Conservation (phyloP, 2,329 filamentous ascomycete species). For the Xylariaceae sp. region DNA sequence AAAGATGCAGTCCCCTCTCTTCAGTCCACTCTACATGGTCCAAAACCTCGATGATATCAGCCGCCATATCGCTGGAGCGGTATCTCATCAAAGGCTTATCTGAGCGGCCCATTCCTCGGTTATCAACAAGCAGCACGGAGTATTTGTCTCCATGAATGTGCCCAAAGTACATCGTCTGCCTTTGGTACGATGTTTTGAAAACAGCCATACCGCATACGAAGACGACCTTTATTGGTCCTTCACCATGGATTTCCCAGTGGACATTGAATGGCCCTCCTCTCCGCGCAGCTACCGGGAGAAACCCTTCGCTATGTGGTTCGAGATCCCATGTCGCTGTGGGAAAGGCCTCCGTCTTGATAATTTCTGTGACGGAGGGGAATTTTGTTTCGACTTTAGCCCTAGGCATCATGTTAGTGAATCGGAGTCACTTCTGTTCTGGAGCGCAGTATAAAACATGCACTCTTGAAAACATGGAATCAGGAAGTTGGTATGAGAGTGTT, state of each 20-base stretch:
- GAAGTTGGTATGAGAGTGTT: no score
- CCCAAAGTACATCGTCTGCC: conserved; percentile 78
- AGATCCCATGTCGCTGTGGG: conserved; percentile 67
- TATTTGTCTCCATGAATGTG: conserved; percentile 67
- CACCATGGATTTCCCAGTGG: conserved; percentile 76
- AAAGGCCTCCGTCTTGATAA: conserved; percentile 60
- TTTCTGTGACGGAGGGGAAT: conserved; percentile 28
- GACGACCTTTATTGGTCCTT: conserved; percentile 68
- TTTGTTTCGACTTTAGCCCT: conserved; percentile 8
- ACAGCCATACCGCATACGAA: conserved; percentile 80
- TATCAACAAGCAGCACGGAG: conserved; percentile 75
- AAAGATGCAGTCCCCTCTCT: conserved; percentile 57
- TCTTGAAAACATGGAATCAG: no score
- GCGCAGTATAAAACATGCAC: neutral
- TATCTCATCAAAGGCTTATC: conserved; percentile 77
- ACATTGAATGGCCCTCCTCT: conserved; percentile 75
- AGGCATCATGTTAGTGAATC: neutral
- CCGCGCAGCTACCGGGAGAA: conserved; percentile 61
- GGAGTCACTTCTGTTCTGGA: neutral
- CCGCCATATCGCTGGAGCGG: conserved; percentile 81
- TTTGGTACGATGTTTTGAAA: conserved; percentile 69
- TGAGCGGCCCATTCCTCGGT: conserved; percentile 78
- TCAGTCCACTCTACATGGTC: conserved; percentile 64
- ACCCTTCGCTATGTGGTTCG: conserved; percentile 61
- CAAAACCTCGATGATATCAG: conserved; percentile 67